Evolutionary conservation across 1,284 basidiomycete species (phyloP), one percentile per base, ranked within the genome.

Genomic region (Moesziomyces sp.): DNA sequence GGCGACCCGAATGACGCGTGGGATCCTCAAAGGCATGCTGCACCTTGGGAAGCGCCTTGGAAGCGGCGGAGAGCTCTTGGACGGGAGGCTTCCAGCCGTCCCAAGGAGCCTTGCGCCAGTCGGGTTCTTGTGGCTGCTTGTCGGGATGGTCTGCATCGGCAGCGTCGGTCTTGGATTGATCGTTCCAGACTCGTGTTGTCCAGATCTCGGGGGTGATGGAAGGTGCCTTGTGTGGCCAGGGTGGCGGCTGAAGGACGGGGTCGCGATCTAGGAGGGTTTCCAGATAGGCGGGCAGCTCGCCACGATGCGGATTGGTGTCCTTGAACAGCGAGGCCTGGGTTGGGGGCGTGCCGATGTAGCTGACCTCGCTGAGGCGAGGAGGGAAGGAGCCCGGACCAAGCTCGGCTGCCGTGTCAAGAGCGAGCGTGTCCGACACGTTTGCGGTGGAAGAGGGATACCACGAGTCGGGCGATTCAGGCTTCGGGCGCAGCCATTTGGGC

Each of bases 51-150:
- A 78, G 44, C 13, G 68, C 47, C 34, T 48, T 21, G 3, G 52
- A 14, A 3, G 58, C 53, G 23, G 49, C 28, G 0, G 65, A 52
- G 9, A 78, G 57, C 8, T 77, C 59, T 6, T 63, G 64, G 2
- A 83, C 57, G 5, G 82, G 82, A 28, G 81, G 67, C 30, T 54
- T 55, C 82, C 82, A 83, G 8, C 47, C 57, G n/a, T 59, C 43
- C 59, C 53, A 81, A 3, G 66, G 78, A 5, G 48, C n/a, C 0
- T 46, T 11, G 44, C 82, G 63, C 77, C 78, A 80, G 23, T 83
- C 82, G 11, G 26, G 28, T 28, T 74, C 76, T 28, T 61, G 34
- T 1, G 69, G 57, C 53, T 83, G 81, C 38, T 19, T 34, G 5
- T 69, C 61, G 3, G 81, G 73, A 24, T 48, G 50, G 43, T 73